Evolutionary conservation across 345 rosid genomes (phyloP).

Genomic region (Passiflora organensis): DNA sequence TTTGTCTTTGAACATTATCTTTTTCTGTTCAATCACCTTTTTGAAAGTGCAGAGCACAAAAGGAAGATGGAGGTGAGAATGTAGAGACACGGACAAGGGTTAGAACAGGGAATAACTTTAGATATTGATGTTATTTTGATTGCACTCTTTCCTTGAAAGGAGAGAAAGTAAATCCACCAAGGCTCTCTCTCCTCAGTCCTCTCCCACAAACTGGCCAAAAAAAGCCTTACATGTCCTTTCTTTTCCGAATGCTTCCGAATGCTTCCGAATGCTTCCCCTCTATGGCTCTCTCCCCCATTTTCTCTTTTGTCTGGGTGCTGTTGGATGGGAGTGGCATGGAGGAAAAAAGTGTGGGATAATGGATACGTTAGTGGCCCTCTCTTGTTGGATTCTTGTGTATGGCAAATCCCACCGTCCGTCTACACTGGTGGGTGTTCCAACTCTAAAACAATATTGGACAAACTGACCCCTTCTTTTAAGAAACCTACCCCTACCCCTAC

Average conservation of each 20-base stretch:
- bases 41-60: conserved; percentile 8
- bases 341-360: conserved; percentile 4
- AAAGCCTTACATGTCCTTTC: neutral
- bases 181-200: neutral
- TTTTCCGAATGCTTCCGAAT: neutral
- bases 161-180: conserved; percentile 16
- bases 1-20: conserved; percentile 9
- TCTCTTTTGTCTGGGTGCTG: conserved; percentile 21
- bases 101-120: conserved; percentile 20
- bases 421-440: no score
- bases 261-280: neutral
- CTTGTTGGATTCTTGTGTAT: conserved; percentile 7
- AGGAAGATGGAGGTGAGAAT: neutral
- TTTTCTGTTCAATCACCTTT: conserved; percentile 14
- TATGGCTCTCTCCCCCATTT: neutral
- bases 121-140: conserved; percentile 13
- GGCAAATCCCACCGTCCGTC: conserved; percentile 9
- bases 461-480: neutral
- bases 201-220: neutral
- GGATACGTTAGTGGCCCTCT: conserved; percentile 7
- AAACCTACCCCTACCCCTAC: neutral
- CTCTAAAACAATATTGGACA: neutral
- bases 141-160: conserved; percentile 21
- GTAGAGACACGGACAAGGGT: conserved; percentile 10
- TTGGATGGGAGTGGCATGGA: conserved; percentile 32